Conservation (phyloP, 1,284 basidiomycete genomes). For the Coniophora puteana region DNA sequence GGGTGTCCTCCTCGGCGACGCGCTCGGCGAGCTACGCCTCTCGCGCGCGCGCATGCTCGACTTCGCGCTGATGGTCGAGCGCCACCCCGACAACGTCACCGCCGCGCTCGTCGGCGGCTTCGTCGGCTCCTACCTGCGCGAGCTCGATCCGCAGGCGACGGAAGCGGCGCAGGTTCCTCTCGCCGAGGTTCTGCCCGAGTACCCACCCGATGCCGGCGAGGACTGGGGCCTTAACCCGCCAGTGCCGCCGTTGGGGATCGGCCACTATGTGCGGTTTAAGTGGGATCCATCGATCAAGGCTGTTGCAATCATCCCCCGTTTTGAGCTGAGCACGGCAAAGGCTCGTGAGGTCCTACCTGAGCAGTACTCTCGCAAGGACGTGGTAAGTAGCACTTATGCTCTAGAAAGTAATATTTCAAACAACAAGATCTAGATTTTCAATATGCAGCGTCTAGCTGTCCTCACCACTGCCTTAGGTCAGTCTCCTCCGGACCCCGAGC, state of each 20-base stretch:
- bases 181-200: constrained; percentile 96
- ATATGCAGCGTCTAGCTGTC: constrained; percentile 96
- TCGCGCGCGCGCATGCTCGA: constrained; percentile 79
- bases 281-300: constrained; percentile 91
- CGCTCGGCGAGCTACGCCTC: constrained; percentile 75
- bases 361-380: constrained; percentile 84
- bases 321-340: constrained; percentile 95
- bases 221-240: constrained; percentile 91
- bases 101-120: constrained; percentile 97
- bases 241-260: constrained; percentile 85
- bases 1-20: constrained; percentile 87
- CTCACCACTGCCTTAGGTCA: constrained; percentile 92
- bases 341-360: constrained; percentile 87
- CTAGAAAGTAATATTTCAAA: neutral
- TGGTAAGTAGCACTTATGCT: constrained; percentile 54
- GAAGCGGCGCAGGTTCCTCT: constrained; percentile 88
- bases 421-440: constrained; percentile 75
- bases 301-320: constrained; percentile 92
- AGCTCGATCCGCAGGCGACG: constrained; percentile 76
- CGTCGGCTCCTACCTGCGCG: constrained; percentile 94
- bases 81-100: constrained; percentile 99
- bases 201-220: constrained; percentile 88
- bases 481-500: constrained; percentile 86
- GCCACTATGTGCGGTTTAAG: constrained; percentile 90
- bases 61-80: constrained; percentile 98